Base-by-base conservation (phyloP, 306 rosid species). In the Cucurbita argyrosperma region DNA sequence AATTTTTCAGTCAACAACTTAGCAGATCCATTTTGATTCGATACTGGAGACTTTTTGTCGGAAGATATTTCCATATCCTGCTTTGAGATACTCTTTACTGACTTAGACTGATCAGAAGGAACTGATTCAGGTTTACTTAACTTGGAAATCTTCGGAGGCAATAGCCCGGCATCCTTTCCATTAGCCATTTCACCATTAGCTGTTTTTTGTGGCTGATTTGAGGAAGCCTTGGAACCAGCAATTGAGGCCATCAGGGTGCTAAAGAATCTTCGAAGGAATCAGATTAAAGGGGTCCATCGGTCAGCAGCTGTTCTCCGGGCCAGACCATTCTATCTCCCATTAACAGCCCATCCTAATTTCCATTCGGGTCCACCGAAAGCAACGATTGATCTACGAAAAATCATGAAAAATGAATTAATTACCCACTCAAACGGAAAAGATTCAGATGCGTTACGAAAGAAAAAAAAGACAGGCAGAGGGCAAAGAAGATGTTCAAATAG, bases 191-290 rank as follows among this genome's bases (percentile, higher is more conserved):
- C 89, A 72, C 78, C 81, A 81, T 79, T 87, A 57, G 85, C 65
- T 0, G 81, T 70, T 78, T 79, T 87, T 75, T 72, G 88, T 63
- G 80, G 90, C 70, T 56, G 87, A 61, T 85, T 92, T 1, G 85
- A 77, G 59, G 82, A 78, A 68, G 80, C 84, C 81, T 84, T 87
- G 15, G 82, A 42, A 83, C 83, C 84, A 61, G 77, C 71, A 85
- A 81, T 89, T 12, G 98, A 85, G 80, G 92, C 98, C 96, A 93
- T 93, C 77, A 64, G 77, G 74, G 77, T 56, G 45, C 80, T 49
- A 71, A 56, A 63, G 58, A 37, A 57, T 75, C 66, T 76, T 74
- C 77, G 43, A 75, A 71, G 61, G 52, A 57, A 84, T 79, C 91
- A 83, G 71, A 86, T 63, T 53, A 76, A 77, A 76, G 74, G 69